Percentiles rank a stretch among this genome's conserved stretches.
Evolutionary conservation across 495 filamentous ascomycete genomes (phyloP).

Genomic region (Neurospora cerealis): DNA sequence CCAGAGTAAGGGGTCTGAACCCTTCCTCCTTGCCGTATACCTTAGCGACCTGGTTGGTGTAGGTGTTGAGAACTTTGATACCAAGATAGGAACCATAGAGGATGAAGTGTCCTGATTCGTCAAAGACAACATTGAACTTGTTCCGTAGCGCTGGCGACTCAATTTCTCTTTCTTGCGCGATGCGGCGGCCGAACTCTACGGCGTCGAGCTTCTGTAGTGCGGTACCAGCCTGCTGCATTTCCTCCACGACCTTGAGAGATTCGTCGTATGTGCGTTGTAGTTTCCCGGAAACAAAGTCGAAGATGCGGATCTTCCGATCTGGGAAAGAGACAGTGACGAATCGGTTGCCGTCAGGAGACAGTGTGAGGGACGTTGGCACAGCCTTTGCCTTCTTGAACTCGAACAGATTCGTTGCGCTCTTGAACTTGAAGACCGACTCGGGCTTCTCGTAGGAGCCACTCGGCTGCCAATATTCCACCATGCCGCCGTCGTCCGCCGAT

Average conservation of each 20-base stretch:
- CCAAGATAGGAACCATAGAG: slow-evolving; percentile 88
- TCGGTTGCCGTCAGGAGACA: slow-evolving; percentile 74
- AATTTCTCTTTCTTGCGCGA: slow-evolving; percentile 81
- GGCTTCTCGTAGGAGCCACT: slow-evolving; percentile 78
- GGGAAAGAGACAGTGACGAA: slow-evolving; percentile 91
- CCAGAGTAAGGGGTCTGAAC: slow-evolving; percentile 69
- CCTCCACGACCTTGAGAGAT: slow-evolving; percentile 70
- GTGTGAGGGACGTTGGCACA: slow-evolving; percentile 68
- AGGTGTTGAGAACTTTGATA: slow-evolving; percentile 87
- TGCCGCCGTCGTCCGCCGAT: slow-evolving; percentile 80
- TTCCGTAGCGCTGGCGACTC: slow-evolving; percentile 53
- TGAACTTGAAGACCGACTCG: slow-evolving; percentile 80
- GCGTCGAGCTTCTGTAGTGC: slow-evolving; percentile 68
- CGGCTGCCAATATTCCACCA: slow-evolving; percentile 95
- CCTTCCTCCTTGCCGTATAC: slow-evolving; percentile 83
- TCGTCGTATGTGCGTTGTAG: slow-evolving; percentile 91
- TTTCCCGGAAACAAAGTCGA: slow-evolving; percentile 83
- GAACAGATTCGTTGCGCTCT: slow-evolving; percentile 87
- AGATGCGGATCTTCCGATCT: slow-evolving; percentile 83
- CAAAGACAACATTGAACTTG: slow-evolving; percentile 80
- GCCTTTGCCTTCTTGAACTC: slow-evolving; percentile 96
- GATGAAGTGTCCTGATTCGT: slow-evolving; percentile 93
- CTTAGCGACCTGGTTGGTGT: slow-evolving; percentile 82
- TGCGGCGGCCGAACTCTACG: slow-evolving; percentile 81
- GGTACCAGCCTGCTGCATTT: slow-evolving; percentile 91